Evolutionary conservation across 352 stramenopile species (phyloP), one percentile per base, ranked within the genome.

Genomic region (Phytopythium litorale): DNA sequence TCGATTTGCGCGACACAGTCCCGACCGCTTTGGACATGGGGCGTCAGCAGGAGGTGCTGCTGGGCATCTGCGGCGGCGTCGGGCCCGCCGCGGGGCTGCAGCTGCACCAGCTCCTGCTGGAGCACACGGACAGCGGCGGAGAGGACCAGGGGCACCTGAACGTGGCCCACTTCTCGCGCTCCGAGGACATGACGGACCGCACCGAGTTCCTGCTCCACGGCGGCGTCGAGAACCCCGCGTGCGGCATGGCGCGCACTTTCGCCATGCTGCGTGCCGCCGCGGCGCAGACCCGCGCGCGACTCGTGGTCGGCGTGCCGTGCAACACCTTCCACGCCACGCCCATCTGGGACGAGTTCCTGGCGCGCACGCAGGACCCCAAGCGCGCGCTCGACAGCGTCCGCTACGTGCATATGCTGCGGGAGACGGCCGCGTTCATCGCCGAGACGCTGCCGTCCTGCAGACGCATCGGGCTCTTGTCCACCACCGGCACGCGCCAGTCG

Each of bases 61-160:
- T 92, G 33, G 83, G 80, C 61, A 89, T 92, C 64, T 89, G 80
- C 58, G 83, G 83, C 30, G 83, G 83, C 64, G 83, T 91, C 18
- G 83, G 83, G 0, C 83, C 83, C 1, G 83, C 83, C 7, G 83
- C 83, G 1, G 83, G 83, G 9, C 62, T 92, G 62, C 71, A 91
- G 60, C 69, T 92, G 58, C 83, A 92, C 48, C 79, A 91, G 57
- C 73, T 82, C 56, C 85, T 92, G 55, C 68, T 92, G 25, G 62
- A 89, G 55, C 72, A 92, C 63, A 92, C 83, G 7, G 71, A 84
- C 56, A 88, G 72, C 58, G 68, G 74, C 50, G 83, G 83, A 46
- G 61, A 71, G 40, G 83, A 92, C 64, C 77, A 89, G 50, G 76
- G 83, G 9, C 81, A 91, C 46, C 67, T 92, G 49, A 76, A 78